Evolutionary conservation across 345 rosid species (phyloP), one percentile per base, ranked within the genome.

Genomic region (Gossypium turneri): DNA sequence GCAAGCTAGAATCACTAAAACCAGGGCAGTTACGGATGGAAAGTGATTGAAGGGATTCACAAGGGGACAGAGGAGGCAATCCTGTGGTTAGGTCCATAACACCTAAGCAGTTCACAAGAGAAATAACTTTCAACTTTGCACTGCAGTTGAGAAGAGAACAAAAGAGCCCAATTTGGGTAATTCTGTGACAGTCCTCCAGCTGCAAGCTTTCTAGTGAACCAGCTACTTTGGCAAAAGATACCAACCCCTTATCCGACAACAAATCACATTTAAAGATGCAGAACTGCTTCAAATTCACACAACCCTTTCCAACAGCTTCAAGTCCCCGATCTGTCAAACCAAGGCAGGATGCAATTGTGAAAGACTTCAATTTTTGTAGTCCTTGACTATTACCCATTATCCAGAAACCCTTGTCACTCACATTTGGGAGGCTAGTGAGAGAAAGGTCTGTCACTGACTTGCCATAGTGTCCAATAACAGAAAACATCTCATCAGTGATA

Each of bases 141-240:
- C 90, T 85, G 81, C 92, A 91, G 86, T 83, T 90, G 27, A 86
- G 70, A 48, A 95, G 91, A 62, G 90, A 82, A 84, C 90, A 91
- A 64, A 93, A 89, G 79, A 89, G 74, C 77, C 99, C 99, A 78
- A 84, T 78, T 56, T 91, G 98, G 88, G 97, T 87, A 77, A 95
- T 85, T 82, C 89, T 89, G 90, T 95, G 93, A 89, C 99, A 95
- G 80, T 91, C 97, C 81, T 91, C 97, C 81, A 95, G 84, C 24
- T 88, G 88, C 77, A 95, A 71, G 86, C 85, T 89, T 85, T 95
- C 98, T 45, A 95, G 79, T 68, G 92, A 87, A 24, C 71, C 75
- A 2, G 93, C 86, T 47, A 84, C 80, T 84, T 87, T 93, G 1
- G 89, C 84, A 51, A 95, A 89, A 59, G 90, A 87, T 76, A 89